Evolutionary conservation across 768 basidiomycete species (phyloP).

Genomic region (Dioszegia hungarica): DNA sequence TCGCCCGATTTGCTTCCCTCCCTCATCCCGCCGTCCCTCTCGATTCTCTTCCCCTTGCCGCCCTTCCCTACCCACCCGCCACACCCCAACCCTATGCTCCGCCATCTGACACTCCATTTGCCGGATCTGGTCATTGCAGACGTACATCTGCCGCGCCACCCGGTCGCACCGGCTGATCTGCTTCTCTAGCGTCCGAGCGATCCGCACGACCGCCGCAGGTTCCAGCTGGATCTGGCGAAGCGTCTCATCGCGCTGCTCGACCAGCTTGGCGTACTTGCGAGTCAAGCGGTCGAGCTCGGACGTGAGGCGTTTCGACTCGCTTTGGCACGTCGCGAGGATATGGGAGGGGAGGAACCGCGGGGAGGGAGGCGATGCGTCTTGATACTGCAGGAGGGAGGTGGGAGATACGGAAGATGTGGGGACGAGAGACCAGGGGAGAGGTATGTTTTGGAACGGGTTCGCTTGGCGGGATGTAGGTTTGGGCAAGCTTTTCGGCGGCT

Average conservation of each 20-base stretch:
- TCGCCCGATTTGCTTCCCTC: too few species aligned
- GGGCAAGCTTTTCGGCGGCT: neutral
- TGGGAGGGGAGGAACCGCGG: slow-evolving; percentile 15
- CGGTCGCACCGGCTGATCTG: slow-evolving; percentile 15
- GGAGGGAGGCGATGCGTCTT: neutral
- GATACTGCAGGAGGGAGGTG: neutral
- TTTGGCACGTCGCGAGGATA: neutral
- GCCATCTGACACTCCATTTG: slow-evolving; percentile 22
- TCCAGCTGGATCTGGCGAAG: slow-evolving; percentile 2
- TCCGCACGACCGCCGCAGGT: neutral
- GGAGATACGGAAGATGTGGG: neutral
- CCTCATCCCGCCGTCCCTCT: too few species aligned
- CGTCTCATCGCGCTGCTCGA: slow-evolving; percentile 13
- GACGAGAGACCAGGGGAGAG: slow-evolving; percentile 23
- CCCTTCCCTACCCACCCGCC: neutral
- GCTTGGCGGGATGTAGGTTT: neutral
- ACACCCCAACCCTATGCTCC: slow-evolving; percentile 13
- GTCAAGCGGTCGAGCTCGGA: slow-evolving; percentile 15
- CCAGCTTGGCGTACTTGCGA: slow-evolving; percentile 10
- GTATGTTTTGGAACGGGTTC: slow-evolving; percentile 13
- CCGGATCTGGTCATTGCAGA: slow-evolving; percentile 34
- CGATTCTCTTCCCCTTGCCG: neutral
- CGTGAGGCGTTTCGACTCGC: slow-evolving; percentile 12
- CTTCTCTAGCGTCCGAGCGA: slow-evolving; percentile 10
- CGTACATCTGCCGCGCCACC: slow-evolving; percentile 24